phyloP scores from a whole-genome alignment of 768 basidiomycete species.

The Lactarius akahatsu region DNA sequence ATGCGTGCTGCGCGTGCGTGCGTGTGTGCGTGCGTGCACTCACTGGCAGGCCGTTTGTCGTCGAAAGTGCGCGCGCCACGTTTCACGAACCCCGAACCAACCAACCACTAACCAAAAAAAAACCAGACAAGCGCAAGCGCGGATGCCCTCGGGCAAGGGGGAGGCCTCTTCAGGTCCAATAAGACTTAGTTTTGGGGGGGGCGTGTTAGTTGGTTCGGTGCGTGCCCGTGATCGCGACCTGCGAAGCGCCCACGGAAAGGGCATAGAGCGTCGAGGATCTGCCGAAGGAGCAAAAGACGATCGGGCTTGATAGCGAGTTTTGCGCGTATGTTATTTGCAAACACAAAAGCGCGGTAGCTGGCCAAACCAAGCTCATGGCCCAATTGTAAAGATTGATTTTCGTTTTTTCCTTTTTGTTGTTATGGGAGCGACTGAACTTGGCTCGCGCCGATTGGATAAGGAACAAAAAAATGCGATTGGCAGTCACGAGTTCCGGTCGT shows the following conservation, averaged over 20 bases:
- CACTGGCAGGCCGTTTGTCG: neutral
- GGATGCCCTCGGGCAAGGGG: neutral
- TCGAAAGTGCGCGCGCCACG: conserved; percentile 11
- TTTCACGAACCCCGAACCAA: neutral
- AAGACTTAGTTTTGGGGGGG: conserved; percentile 11
- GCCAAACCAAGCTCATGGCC: neutral
- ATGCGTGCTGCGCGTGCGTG: neutral
- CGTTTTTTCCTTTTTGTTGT: neutral
- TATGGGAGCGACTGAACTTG: neutral
- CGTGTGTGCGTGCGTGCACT: neutral
- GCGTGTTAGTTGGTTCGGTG: neutral
- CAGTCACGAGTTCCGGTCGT: neutral
- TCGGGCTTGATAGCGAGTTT: conserved; percentile 10
- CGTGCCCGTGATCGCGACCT: neutral
- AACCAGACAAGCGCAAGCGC: neutral
- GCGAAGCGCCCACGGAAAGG: neutral
- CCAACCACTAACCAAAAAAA: neutral
- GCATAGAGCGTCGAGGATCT: conserved; percentile 5
- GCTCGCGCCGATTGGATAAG: neutral
- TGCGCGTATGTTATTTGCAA: conserved; percentile 1
- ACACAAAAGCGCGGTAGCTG: neutral
- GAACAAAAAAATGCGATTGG: neutral
- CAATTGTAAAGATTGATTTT: neutral
- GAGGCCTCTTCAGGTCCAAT: neutral
- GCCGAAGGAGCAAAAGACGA: neutral